A percentile compares a stretch with the other conserved stretches of the same genome.
Conservation (phyloP, 306 rosid genomes). For the Inga leiocalycina region DNA sequence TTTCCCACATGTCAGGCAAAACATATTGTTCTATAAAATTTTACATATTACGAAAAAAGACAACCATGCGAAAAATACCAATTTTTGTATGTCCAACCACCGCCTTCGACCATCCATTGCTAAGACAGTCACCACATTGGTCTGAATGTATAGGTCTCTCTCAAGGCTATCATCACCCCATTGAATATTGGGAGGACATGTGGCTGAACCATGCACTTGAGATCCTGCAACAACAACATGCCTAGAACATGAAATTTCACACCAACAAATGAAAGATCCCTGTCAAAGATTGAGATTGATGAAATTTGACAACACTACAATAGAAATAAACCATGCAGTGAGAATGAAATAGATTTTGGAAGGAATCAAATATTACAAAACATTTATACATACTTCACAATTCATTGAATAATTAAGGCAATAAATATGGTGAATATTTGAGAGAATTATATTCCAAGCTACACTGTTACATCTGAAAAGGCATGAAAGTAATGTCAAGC, state of each 20-base stretch:
- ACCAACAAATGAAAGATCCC: constrained; percentile 31
- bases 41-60: constrained; percentile 24
- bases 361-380: constrained; percentile 30
- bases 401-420: constrained; percentile 14
- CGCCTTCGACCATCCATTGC: constrained; percentile 99
- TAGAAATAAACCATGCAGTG: constrained; percentile 25
- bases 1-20: constrained; percentile 14
- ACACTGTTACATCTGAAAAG: constrained; percentile 27
- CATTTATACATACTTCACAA: not conserved
- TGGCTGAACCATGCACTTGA: constrained; percentile 40
- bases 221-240: constrained; percentile 54
- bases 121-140: constrained; percentile 75
- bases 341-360: constrained; percentile 17
- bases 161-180: constrained; percentile 96
- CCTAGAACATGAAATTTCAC: constrained; percentile 1
- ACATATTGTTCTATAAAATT: not conserved
- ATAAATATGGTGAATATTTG: constrained; percentile 11
- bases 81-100: constrained; percentile 91
- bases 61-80: constrained; percentile 55
- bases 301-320: constrained; percentile 21
- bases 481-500: constrained; percentile 17
- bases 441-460: constrained; percentile 22
- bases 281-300: not conserved
- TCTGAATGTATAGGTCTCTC: constrained; percentile 84
- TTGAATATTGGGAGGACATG: constrained; percentile 71